Evolutionary conservation across 2,329 filamentous ascomycete species (phyloP), one percentile per base, ranked within the genome.

Genomic region (Dactylonectria estremocensis): DNA sequence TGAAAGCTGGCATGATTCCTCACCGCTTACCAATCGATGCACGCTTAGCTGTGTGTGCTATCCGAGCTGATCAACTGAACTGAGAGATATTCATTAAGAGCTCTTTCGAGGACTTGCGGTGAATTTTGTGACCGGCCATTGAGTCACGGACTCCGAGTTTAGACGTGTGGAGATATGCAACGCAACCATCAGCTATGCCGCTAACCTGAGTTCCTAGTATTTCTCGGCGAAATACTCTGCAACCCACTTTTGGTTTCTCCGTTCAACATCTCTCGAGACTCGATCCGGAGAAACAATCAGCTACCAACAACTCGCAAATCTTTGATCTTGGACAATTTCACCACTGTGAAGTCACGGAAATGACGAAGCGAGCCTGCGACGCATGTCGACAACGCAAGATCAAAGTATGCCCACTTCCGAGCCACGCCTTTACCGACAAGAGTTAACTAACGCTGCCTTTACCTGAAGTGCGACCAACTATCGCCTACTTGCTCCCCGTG

Each of bases 401-500:
- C 18, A 59, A 50, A 45, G 43, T 58, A 22, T 49, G 43, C 22
- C 37, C 49, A 33, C 11, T 18, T 49, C 24, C 28, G 3, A 48
- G 24, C 20, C 28, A 35, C 22, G 28, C 14, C 24, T 53, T 14
- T 31, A 18, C 49, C 24, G 2, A 53, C 22, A 33, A 53, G 7
- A 24, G 46, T 49, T 49, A 18, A 49, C 46, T 28, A n/a, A 53
- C 33, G 48, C 22, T 6, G 11, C 48, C 9, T 28, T 50, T 8
- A 22, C 24, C 16, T 54, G 45, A 37, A 66, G 64, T 66, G 64
- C 35, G 64, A 66, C 18, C 64, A 57, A 24, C 20, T 43, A 13
- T 56, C 52, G 13, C 64, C 64, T 3, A 43, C 24, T 22, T 66
- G 64, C 46, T 61, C 64, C 6, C 64, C 37, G n/a, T 66, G 64